phyloP scores from a whole-genome alignment of 2,329 filamentous ascomycete species.

The Pestalotiopsis sp. region DNA sequence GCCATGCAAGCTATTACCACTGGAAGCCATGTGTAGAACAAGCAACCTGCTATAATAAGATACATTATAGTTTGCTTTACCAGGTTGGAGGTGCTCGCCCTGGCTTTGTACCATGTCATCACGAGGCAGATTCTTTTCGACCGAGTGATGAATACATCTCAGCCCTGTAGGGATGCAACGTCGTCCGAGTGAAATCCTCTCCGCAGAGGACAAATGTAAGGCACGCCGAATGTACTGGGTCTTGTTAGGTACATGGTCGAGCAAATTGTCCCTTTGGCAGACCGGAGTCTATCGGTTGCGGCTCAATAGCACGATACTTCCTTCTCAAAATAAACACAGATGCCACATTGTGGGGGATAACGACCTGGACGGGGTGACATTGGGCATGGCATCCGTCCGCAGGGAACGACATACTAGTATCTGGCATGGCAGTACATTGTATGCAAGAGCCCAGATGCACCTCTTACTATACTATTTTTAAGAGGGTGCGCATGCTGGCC shows the following conservation, averaged over 20 bases:
- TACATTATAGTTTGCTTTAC: neutral
- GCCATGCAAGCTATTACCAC: neutral
- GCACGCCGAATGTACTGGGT: neutral
- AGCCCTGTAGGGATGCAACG: neutral
- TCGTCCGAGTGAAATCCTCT: neutral
- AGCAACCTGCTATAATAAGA: neutral
- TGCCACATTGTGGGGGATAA: neutral
- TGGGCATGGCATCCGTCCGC: neutral
- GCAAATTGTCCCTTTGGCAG: neutral
- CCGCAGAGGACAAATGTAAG: neutral
- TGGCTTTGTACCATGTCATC: neutral
- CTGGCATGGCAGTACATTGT: neutral
- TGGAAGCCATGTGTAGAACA: neutral
- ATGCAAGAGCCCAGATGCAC: neutral
- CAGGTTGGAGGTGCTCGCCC: neutral
- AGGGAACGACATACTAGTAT: neutral
- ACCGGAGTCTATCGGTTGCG: neutral
- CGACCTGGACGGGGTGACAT: neutral
- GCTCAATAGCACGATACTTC: neutral
- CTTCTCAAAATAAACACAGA: neutral
- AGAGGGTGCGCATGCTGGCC: neutral
- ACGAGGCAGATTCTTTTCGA: neutral
- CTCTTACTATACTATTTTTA: neutral
- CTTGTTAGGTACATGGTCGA: neutral
- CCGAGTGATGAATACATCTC: neutral